Percentiles rank a stretch among this genome's conserved stretches.
Conservation (phyloP, 352 stramenopile genomes). For the Phytophthora chlamydospora region DNA sequence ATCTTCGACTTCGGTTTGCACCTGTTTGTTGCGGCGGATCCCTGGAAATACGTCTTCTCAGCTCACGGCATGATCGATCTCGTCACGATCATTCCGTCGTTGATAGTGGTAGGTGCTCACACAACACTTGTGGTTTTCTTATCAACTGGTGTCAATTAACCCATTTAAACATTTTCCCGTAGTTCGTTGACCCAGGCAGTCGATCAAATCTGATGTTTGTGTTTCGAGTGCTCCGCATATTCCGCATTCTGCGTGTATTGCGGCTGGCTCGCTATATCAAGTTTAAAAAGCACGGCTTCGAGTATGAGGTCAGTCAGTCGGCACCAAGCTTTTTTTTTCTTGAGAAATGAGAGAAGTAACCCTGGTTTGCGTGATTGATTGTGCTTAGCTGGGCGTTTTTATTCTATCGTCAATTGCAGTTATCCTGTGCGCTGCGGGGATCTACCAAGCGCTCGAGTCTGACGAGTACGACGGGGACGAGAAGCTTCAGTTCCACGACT, state of each 20-base stretch:
- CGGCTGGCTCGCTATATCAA: slow-evolving; percentile 61
- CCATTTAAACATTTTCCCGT: background rate
- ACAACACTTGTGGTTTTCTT: background rate
- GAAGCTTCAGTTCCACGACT: slow-evolving; percentile 60
- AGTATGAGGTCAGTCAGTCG: slow-evolving; percentile 59
- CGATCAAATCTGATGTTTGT: slow-evolving; percentile 64
- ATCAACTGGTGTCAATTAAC: background rate
- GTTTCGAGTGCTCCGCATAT: slow-evolving; percentile 75
- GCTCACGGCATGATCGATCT: slow-evolving; percentile 67
- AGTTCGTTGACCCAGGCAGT: slow-evolving; percentile 56
- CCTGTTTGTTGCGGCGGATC: slow-evolving; percentile 49
- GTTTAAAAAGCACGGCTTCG: slow-evolving; percentile 72
- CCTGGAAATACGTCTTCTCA: slow-evolving; percentile 55
- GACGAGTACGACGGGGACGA: slow-evolving; percentile 41
- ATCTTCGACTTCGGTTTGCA: slow-evolving; percentile 71
- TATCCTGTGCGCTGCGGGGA: slow-evolving; percentile 65
- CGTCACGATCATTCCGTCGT: slow-evolving; percentile 69
- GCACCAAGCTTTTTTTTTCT: background rate
- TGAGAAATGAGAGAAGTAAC: background rate
- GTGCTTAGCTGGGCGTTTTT: slow-evolving; percentile 61
- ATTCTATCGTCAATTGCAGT: slow-evolving; percentile 68
- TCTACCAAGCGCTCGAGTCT: slow-evolving; percentile 68
- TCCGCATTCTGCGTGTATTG: slow-evolving; percentile 65
- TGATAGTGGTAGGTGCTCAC: slow-evolving; percentile 52
- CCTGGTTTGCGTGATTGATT: background rate